These are phyloP conservation scores for Juglanconis juglandina DNA, from an alignment of 2,329 filamentous ascomycete species.

Conservation along the genomic window DNA sequence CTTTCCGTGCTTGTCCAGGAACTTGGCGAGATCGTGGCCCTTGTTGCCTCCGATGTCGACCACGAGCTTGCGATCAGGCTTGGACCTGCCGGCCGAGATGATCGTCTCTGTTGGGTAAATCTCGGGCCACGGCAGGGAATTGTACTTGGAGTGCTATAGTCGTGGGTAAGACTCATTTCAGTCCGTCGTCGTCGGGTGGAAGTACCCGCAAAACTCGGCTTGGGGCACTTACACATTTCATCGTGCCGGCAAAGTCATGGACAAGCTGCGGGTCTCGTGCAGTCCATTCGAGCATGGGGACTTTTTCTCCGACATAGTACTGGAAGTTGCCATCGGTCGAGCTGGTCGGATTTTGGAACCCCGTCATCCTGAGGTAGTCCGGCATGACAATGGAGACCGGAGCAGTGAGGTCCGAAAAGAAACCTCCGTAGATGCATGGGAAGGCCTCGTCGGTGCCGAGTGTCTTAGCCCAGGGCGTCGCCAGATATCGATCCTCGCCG, in stretches of 20 bases:
- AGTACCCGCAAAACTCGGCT: too few relatives aligned
- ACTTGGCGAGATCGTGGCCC: slow-evolving; percentile 35
- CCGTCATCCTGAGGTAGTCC: slow-evolving; percentile 29
- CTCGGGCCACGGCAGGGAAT: slow-evolving; percentile 35
- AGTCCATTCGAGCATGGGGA: too few relatives aligned
- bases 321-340: slow-evolving; percentile 31
- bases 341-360: slow-evolving; percentile 33
- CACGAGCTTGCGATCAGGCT: slow-evolving; percentile 27
- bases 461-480: slow-evolving; percentile 27
- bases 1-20: slow-evolving; percentile 25
- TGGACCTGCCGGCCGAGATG: slow-evolving; percentile 21
- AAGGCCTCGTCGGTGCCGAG: neutral
- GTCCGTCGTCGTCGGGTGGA: too few relatives aligned
- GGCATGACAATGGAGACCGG: slow-evolving; percentile 22
- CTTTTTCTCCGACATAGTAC: slow-evolving; percentile 10
- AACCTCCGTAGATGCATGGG: slow-evolving; percentile 22
- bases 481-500: slow-evolving; percentile 31
- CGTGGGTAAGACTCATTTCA: too few relatives aligned
- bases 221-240: slow-evolving; percentile 26
- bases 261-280: slow-evolving; percentile 5
- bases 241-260: slow-evolving; percentile 32
- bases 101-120: slow-evolving; percentile 32
- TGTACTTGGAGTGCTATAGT: slow-evolving; percentile 31
- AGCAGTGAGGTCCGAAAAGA: too few relatives aligned
- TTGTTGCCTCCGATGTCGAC: slow-evolving; percentile 36